Conservation (phyloP, 129 eudicot genomes). For the Pulicaria dysenterica region DNA sequence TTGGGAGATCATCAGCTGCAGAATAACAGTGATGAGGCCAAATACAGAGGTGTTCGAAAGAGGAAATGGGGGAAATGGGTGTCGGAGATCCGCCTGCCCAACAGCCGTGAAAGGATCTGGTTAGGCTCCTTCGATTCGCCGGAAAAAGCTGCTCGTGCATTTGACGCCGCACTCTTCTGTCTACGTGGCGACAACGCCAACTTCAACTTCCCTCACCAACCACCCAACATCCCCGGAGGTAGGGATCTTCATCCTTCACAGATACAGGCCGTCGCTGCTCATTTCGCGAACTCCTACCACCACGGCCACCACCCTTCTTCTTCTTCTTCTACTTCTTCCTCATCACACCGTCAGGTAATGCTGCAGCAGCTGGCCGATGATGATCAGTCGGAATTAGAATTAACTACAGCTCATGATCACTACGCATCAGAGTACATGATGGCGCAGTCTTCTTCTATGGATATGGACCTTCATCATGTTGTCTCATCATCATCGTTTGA, state of each 20-base stretch:
- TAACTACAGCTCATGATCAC: too few relatives aligned
- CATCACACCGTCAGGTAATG: neutral
- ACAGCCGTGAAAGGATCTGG: conserved; percentile 53
- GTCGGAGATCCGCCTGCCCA: conserved; percentile 49
- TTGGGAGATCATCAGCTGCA: too few relatives aligned
- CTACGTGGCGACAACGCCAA: conserved; percentile 41
- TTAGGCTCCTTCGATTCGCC: conserved; percentile 44
- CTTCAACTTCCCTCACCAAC: conserved; percentile 48
- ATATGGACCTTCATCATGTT: neutral
- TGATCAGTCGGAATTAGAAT: too few relatives aligned
- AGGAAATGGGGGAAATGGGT: conserved; percentile 59
- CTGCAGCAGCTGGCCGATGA: too few relatives aligned
- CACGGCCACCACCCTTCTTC: too few relatives aligned
- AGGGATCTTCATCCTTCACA: conserved; percentile 38
- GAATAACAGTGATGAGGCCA: neutral
- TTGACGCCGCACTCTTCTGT: conserved; percentile 48
- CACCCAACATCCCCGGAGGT: conserved; percentile 45
- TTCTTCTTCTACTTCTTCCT: neutral
- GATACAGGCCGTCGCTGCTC: conserved; percentile 41
- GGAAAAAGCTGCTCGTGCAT: conserved; percentile 50
- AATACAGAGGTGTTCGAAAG: conserved; percentile 46
- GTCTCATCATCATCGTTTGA: neutral
- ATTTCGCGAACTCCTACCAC: conserved; percentile 29
- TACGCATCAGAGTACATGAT: neutral
- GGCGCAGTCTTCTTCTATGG: conserved; percentile 1